These are phyloP conservation scores for Plantago major DNA, from an alignment of 257 asterid genomes.

Conservation along the genomic window DNA sequence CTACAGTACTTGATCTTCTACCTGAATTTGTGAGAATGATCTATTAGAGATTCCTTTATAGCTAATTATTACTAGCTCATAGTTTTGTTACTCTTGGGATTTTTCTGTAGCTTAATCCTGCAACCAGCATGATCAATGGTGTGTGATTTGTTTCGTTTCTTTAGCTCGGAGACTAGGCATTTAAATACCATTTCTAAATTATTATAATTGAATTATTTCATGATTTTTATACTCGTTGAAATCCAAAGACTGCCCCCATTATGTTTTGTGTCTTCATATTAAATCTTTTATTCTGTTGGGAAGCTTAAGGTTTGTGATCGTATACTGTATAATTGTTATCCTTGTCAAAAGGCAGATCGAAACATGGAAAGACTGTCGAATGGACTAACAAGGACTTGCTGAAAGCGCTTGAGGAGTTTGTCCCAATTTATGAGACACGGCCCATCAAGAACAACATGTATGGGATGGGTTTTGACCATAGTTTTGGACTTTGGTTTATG, in stretches of 20 bases:
- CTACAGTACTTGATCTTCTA: too few species aligned
- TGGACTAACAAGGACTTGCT: conserved; percentile 91
- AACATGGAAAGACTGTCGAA: conserved; percentile 84
- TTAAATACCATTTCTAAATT: neutral
- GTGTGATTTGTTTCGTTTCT: neutral
- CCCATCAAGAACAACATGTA: conserved; percentile 90
- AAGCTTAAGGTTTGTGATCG: conserved; percentile 14
- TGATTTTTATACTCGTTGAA: neutral
- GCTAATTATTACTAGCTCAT: neutral
- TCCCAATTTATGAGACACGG: conserved; percentile 78
- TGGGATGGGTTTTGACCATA: conserved; percentile 98
- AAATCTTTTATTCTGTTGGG: conserved; percentile 6
- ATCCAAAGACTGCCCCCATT: neutral
- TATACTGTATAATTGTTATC: conserved; percentile 49
- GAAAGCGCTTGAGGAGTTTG: conserved; percentile 81
- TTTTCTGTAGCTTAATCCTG: neutral
- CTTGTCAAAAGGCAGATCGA: conserved; percentile 99
- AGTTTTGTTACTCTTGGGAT: neutral
- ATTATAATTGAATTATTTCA: neutral
- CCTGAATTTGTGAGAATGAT: neutral
- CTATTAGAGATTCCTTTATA: neutral
- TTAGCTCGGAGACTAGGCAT: neutral
- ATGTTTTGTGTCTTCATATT: neutral
- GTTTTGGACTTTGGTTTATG: conserved; percentile 98
- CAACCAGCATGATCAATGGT: neutral